Evolutionary conservation across 495 filamentous ascomycete genomes (phyloP), one percentile per base, ranked within the genome.

Genomic region (Lineolata rhizophorae): DNA sequence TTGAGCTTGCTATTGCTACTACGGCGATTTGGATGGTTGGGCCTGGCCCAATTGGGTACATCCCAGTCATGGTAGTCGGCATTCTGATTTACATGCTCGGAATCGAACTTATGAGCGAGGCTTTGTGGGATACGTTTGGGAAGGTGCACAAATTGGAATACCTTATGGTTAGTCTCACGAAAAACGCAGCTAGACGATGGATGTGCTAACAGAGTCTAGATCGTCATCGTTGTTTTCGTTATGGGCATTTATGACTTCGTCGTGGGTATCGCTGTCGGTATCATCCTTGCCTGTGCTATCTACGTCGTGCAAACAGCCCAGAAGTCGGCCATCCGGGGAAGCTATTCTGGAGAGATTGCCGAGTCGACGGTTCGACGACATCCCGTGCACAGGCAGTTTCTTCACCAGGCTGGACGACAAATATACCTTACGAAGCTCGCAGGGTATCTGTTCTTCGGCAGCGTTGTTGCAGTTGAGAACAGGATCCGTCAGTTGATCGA

Each of bases 171-270:
- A 40, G 59, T 49, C 15, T n/a, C 22, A 18, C 5, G 5, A 19
- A 20, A 16, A 6, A 10, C 17, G 8, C 16, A 8, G 8, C 5
- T 30, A 12, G 16, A 8, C 16, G 10, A n/a, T 8, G 9, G 8
- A 19, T 19, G 30, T 8, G 18, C 30, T 13, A 32, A 11, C 9
- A 19, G 15, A 19, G 8, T 5, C 8, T 5, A 78, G 69, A 76
- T 94, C 34, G 56, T 91, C 33, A 72, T 70, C n/a, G 95, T 97
- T 41, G 80, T 93, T 3, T 58, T 92, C 19, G 77, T 83, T 13
- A 97, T 97, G 90, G 90, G 90, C 3, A 70, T 76, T 17, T 90
- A 82, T 56, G 87, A 97, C 49, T 95, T 97, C 46, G 87, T 95
- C 3, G 65, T 76, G 17, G 87, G 90, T 18, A 94, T 97, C 20